Conservation (phyloP, 495 filamentous ascomycete species). For the Penicillium coprophilum region DNA sequence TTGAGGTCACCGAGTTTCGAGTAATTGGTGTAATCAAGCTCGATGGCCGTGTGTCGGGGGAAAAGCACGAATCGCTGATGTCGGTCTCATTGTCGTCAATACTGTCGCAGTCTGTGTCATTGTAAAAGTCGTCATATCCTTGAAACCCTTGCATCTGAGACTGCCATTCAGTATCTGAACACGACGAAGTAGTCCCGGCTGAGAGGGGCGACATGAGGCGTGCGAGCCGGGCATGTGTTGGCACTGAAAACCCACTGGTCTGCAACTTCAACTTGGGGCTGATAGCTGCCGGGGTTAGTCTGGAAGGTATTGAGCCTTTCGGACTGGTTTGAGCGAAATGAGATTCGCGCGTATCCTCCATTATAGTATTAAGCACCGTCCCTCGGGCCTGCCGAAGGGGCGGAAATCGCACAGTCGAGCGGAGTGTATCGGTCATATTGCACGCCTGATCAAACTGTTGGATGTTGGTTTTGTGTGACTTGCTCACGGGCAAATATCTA, state of each 20-base stretch:
- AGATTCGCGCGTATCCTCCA: conserved; percentile 60
- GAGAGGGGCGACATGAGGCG: conserved; percentile 41
- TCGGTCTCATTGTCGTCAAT: conserved; percentile 38
- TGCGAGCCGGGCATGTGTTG: conserved; percentile 29
- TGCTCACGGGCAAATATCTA: conserved; percentile 27
- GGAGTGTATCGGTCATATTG: conserved; percentile 61
- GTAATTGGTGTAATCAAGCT: conserved; percentile 42
- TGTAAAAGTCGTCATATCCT: conserved; percentile 80
- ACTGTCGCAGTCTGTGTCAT: conserved; percentile 70
- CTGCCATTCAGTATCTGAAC: conserved; percentile 49
- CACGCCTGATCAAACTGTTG: conserved; percentile 17
- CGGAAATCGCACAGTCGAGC: conserved; percentile 55
- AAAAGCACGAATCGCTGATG: conserved; percentile 48
- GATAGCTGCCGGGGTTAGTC: conserved; percentile 12
- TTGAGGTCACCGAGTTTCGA: conserved; percentile 41
- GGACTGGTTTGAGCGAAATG: conserved; percentile 24
- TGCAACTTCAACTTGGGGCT: conserved; percentile 42
- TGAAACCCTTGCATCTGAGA: conserved; percentile 52
- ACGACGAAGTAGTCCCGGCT: conserved; percentile 40
- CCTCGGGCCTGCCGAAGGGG: conserved; percentile 70
- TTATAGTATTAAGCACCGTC: conserved; percentile 80
- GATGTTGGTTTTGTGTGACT: conserved; percentile 22
- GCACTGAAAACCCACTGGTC: conserved; percentile 36
- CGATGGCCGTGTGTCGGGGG: conserved; percentile 43
- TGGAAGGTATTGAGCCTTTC: conserved; percentile 7